These are phyloP conservation scores for Purshia tridentata DNA, from an alignment of 306 rosid genomes.

Conservation along the genomic window DNA sequence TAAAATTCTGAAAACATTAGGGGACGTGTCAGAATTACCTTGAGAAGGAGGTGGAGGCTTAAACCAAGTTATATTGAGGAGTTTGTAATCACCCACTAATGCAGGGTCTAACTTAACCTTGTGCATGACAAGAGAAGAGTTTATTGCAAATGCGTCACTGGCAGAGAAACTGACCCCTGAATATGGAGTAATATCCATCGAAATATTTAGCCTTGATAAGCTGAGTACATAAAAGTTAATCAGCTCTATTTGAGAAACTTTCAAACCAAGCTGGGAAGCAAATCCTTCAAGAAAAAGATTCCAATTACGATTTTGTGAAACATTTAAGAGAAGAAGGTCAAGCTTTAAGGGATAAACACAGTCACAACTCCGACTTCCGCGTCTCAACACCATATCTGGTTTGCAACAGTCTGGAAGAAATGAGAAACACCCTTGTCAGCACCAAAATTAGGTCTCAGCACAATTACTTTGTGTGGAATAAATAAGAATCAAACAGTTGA, in stretches of 20 bases:
- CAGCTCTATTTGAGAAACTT: constrained; percentile 65
- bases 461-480: not conserved
- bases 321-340: constrained; percentile 85
- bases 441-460: constrained; percentile 3
- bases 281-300: constrained; percentile 57
- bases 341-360: constrained; percentile 93
- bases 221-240: constrained; percentile 70
- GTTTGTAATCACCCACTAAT: constrained; percentile 74
- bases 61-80: constrained; percentile 86
- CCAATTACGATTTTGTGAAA: constrained; percentile 70
- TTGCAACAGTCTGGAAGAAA: constrained; percentile 80
- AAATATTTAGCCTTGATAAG: constrained; percentile 65
- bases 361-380: constrained; percentile 62
- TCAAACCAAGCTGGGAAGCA: constrained; percentile 66
- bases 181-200: constrained; percentile 83
- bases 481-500: not conserved
- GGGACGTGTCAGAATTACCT: constrained; percentile 44
- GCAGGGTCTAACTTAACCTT: constrained; percentile 60
- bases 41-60: constrained; percentile 71
- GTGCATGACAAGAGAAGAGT: constrained; percentile 66
- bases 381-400: constrained; percentile 67
- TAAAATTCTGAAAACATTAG: constrained; percentile 14
- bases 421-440: constrained; percentile 27
- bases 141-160: constrained; percentile 57
- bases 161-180: constrained; percentile 75